Evolutionary conservation across 2,329 filamentous ascomycete species (phyloP), one percentile per base, ranked within the genome.

Genomic region (Ascochyta lentis): DNA sequence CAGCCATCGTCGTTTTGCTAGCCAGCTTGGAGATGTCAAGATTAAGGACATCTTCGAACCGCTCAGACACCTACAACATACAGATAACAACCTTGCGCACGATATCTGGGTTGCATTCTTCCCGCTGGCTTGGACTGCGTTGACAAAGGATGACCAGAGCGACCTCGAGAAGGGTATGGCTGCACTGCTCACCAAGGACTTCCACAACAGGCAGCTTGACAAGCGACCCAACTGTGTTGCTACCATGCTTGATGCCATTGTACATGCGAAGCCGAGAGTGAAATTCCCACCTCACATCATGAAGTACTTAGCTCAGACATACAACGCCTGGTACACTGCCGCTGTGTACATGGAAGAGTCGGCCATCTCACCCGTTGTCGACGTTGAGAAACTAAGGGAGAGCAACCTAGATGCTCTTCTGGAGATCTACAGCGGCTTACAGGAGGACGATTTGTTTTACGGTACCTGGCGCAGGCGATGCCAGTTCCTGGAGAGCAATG

Each of bases 361-460:
- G 26, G 92, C 92, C 8, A 89, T 96, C 69, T 87, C 87, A 47
- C 93, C 95, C 0, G 85, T 92, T 23, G 86, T 92, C 37, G 93
- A 98, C 67, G 96, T 93, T 1, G 80, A 90, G 1, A 87, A 86
- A 40, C 89, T 96, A 19, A 85, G 92, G 29, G 96, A 99, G 75
- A 98, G 94, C 77, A 98, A 96, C 64, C 84, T 98, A 5, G 95
- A 99, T 76, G 95, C 95, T 0, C 80, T 99, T n/a, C 87, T 96
- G 8, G 94, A 98, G 70, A 82, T 98, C 3, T 99, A 99, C 71
- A 87, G 92, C 6, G 87, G 88, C 0, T 80, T 99, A 13, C 91
- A 96, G 69, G 96, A 99, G 74, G 93, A 98, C 46, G 95, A 99
- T 72, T 82, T 99, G 43, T 99, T 98, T 75, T 98, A 99, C 63